A percentile compares a stretch with the other conserved stretches of the same genome.
These are phyloP conservation scores for Porphyrellus cyaneotinctus DNA, from an alignment of 768 basidiomycete species.

Conservation along the genomic window DNA sequence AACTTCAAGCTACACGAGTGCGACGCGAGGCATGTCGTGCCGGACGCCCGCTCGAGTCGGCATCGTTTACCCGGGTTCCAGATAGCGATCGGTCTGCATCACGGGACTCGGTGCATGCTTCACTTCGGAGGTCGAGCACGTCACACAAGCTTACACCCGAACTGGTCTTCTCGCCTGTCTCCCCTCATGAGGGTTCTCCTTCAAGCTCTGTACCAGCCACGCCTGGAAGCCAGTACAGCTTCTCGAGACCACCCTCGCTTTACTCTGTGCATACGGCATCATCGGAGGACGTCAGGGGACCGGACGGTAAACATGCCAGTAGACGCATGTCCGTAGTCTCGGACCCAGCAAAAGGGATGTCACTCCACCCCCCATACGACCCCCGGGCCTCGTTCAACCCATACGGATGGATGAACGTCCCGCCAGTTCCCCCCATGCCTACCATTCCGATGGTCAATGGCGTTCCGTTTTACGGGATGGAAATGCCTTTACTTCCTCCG, in stretches of 20 bases:
- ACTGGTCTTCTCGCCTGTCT: constrained; percentile 34
- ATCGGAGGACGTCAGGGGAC: constrained; percentile 50
- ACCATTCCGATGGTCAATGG: constrained; percentile 30
- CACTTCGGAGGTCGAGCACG: constrained; percentile 25
- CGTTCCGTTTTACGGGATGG: constrained; percentile 47
- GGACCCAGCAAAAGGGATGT: constrained; percentile 30
- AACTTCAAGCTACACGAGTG: constrained; percentile 55
- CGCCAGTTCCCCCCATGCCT: constrained; percentile 38
- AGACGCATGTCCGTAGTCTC: constrained; percentile 42
- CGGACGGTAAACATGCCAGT: constrained; percentile 34
- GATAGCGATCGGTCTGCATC: constrained; percentile 36
- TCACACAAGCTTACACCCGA: constrained; percentile 48
- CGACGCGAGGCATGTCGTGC: constrained; percentile 57
- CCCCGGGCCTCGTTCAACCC: constrained; percentile 25
- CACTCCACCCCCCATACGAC: constrained; percentile 26
- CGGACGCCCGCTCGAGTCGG: constrained; percentile 34
- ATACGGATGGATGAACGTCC: constrained; percentile 25
- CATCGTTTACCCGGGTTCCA: constrained; percentile 15
- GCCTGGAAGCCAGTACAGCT: constrained; percentile 34
- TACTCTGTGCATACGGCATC: constrained; percentile 53
- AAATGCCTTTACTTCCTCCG: constrained; percentile 70
- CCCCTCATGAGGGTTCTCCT: constrained; percentile 44
- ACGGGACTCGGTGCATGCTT: constrained; percentile 34
- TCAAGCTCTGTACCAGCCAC: constrained; percentile 44
- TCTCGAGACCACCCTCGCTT: constrained; percentile 53